Conservation (phyloP, 345 rosid species). For the Iberis pinnata region DNA sequence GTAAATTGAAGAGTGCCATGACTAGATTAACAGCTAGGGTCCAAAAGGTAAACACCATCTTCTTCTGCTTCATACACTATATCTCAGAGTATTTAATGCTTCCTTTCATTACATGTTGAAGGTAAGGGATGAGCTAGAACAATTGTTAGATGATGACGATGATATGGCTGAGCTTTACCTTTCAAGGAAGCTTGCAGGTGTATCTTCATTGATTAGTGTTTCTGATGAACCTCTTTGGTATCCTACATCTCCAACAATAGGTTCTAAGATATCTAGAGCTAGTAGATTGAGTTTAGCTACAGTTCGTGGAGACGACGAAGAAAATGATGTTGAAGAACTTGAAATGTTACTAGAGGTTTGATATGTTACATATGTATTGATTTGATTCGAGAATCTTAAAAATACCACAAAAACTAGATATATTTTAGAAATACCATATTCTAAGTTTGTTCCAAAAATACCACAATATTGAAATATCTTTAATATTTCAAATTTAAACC, state of each 20-base stretch:
- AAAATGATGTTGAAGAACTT: conserved; percentile 96
- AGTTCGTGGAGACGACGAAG: conserved; percentile 73
- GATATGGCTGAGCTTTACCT: conserved; percentile 97
- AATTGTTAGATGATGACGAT: conserved; percentile 90
- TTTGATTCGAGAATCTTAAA: too few relatives aligned
- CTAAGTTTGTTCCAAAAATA: too few relatives aligned
- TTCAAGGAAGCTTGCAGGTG: conserved; percentile 70
- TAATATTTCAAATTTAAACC: too few relatives aligned
- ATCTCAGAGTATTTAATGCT: too few relatives aligned
- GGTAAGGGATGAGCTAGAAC: conserved; percentile 98
- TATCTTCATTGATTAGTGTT: conserved; percentile 62
- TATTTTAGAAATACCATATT: too few relatives aligned
- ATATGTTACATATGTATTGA: too few relatives aligned
- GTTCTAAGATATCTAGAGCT: conserved; percentile 90
- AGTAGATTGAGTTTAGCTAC: conserved; percentile 83
- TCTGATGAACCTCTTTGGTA: conserved; percentile 70
- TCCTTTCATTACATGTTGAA: conserved; percentile 26
- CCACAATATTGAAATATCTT: too few relatives aligned
- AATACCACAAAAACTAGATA: too few relatives aligned
- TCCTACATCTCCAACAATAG: conserved; percentile 78
- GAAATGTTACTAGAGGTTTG: conserved; percentile 96
- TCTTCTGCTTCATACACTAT: too few relatives aligned
- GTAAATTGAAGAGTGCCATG: conserved; percentile 95
- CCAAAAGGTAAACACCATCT: conserved; percentile 76
- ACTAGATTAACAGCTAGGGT: conserved; percentile 90